Evolutionary conservation across 192 early-diverging fungal genomes (phyloP).

Genomic region (Backusella liffmaniae): DNA sequence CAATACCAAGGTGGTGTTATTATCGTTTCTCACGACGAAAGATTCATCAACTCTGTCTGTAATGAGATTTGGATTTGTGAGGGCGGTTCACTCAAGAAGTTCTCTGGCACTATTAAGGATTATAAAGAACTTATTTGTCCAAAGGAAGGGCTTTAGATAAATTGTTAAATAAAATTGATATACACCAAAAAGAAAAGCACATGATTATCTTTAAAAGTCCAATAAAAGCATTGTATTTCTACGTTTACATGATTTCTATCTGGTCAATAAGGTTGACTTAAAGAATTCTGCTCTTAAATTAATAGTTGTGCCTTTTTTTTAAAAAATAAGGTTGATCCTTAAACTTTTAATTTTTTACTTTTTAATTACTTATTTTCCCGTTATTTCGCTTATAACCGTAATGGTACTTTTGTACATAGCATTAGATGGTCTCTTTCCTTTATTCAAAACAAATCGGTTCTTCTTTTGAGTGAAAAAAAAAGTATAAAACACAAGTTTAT

Average conservation of each 20-base stretch:
- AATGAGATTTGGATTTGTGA: slow-evolving; percentile 94
- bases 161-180: neutral
- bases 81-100: slow-evolving; percentile 76
- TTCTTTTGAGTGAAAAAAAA: neutral
- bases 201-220: neutral
- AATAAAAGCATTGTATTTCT: slow-evolving; percentile 8
- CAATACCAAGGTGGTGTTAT: slow-evolving; percentile 93
- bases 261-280: neutral
- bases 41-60: slow-evolving; percentile 88
- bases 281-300: neutral
- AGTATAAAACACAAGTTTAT: neutral
- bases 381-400: neutral
- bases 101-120: slow-evolving; percentile 84
- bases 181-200: neutral
- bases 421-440: neutral
- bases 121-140: slow-evolving; percentile 53
- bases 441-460: neutral
- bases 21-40: slow-evolving; percentile 97
- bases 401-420: neutral
- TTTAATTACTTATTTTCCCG: neutral
- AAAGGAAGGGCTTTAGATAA: slow-evolving; percentile 3
- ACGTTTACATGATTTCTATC: neutral
- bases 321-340: neutral
- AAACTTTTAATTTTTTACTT: neutral
- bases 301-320: neutral